Base-by-base conservation (phyloP, 2,329 filamentous ascomycete species). In the Ilyonectria mors-panacis region DNA sequence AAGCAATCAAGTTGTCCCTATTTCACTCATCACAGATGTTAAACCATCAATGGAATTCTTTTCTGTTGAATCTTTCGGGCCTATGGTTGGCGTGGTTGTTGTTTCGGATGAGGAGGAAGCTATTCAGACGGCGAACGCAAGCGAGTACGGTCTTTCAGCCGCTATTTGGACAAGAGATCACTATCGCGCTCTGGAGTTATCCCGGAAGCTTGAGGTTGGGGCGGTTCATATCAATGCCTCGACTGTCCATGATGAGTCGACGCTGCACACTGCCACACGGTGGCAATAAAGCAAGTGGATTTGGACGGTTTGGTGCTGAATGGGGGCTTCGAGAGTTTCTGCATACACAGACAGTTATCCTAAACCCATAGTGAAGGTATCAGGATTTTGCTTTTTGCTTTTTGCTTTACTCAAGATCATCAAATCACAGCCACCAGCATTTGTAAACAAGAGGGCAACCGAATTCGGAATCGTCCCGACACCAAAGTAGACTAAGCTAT, bases 201-300 rank as follows among this genome's bases (percentile, higher is more conserved):
- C 53, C 9, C 21, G 15, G 12, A 39, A 30, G 13, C 53, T 56
- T 30, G 53, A 56, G 12, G 47, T 51, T 13, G 47, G 47, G 7
- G 47, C 47, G 3, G 47, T 51, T n/a, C 47, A 51, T 33, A n/a
- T 51, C 26, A 51, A 51, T 26, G 47, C 26, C n/a, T 51, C 47
- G 8, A 51, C 47, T 33, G 15, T 51, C 8, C 47, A 51, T n/a
- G 47, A 51, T 19, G 47, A 51, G 47, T 26, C 47, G 7, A 51
- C 47, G 4, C n/a, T 51, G 4, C 47, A 51, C 47, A 4, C n/a
- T 51, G 4, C 47, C 47, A 9, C 47, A 51, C 6, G 47, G 47
- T 4, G 47, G 47, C 5, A 30, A 12, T 7, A 51, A 51, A 33
- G 8, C 26, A 5, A 51, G 47, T 51, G 47, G 47, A 6, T 51